Percentiles rank a stretch among this genome's conserved stretches.
Evolutionary conservation across 192 early-diverging fungal species (phyloP).

Genomic region (Coemansia sp.): DNA sequence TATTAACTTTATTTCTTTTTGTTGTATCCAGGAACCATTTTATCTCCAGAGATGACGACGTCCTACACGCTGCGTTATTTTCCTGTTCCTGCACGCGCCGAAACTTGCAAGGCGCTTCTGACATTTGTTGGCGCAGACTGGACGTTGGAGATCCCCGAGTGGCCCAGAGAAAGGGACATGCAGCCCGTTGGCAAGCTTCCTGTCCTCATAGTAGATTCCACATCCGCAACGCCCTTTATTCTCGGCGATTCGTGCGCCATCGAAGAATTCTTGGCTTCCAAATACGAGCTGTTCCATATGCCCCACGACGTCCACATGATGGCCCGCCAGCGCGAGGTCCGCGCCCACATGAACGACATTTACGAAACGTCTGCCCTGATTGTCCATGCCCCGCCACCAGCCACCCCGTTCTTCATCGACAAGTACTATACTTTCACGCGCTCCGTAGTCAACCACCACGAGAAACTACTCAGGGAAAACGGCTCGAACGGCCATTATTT

Average conservation of each 20-base stretch:
- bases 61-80: conserved; percentile 37
- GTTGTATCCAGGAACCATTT: not conserved
- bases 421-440: conserved; percentile 13
- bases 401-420: conserved; percentile 9
- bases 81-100: conserved; percentile 18
- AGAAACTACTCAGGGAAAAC: conserved; percentile 49
- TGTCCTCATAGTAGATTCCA: conserved; percentile 17
- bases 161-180: conserved; percentile 24
- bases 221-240: conserved; percentile 1
- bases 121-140: conserved; percentile 39
- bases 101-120: conserved; percentile 36
- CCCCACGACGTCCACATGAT: conserved; percentile 17
- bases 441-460: conserved; percentile 39
- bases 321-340: conserved; percentile 27
- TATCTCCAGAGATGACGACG: not conserved
- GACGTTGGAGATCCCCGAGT: conserved; percentile 23
- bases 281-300: conserved; percentile 35
- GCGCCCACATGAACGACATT: conserved; percentile 21
- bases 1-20: not conserved
- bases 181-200: conserved; percentile 38
- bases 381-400: conserved; percentile 1
- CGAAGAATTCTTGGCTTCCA: conserved; percentile 51
- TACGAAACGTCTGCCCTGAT: conserved; percentile 8
- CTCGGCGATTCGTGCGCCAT: conserved; percentile 52
- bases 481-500: conserved; percentile 59